Evolutionary conservation across 257 asterid genomes (phyloP).

Genomic region (Solanum habrochaites): DNA sequence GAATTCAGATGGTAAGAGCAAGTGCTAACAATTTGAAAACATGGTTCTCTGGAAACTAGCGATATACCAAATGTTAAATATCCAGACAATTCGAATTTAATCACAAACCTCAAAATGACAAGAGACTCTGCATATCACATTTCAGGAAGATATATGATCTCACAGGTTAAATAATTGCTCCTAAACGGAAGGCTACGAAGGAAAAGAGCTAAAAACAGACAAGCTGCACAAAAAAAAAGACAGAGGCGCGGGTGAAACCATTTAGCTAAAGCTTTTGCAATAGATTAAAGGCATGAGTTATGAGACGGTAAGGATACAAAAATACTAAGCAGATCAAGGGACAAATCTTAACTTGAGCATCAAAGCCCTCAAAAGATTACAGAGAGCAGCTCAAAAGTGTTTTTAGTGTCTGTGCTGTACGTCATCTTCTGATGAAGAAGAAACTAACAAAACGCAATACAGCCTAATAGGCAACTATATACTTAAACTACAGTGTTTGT

Average conservation of each 20-base stretch:
- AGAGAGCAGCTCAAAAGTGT: background rate
- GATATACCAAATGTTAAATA: background rate
- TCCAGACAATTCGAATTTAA: background rate
- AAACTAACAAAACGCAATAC: background rate
- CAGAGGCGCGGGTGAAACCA: background rate
- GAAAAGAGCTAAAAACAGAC: background rate
- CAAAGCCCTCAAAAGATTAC: background rate
- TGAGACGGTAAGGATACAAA: background rate
- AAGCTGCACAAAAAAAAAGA: background rate
- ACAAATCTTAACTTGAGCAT: background rate
- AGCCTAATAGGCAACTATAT: background rate
- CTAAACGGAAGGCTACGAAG: background rate
- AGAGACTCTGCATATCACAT: background rate
- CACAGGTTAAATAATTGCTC: background rate
- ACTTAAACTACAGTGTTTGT: constrained; percentile 20
- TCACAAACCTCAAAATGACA: background rate
- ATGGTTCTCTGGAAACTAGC: background rate
- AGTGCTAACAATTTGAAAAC: background rate
- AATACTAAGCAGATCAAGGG: background rate
- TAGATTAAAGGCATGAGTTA: background rate
- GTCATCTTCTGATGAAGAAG: background rate
- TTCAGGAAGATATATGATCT: background rate
- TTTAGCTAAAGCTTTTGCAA: background rate
- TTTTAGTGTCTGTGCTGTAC: background rate
- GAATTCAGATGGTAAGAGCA: background rate